Base-by-base conservation (phyloP, 2,329 filamentous ascomycete species). In the Hirsutella thompsonii region DNA sequence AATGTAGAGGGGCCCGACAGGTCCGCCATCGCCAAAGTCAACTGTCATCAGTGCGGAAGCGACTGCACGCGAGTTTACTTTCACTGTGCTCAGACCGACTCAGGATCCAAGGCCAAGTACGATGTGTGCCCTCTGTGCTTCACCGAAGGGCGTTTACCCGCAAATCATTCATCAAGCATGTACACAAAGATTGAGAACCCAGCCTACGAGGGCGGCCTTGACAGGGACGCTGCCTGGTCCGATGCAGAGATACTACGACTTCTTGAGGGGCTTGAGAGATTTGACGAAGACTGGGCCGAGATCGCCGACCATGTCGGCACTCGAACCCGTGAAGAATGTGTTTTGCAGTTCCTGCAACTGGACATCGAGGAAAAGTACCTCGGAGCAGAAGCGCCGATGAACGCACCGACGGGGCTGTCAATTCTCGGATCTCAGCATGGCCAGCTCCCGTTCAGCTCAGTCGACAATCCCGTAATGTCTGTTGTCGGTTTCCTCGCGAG, bases 341-440 rank as follows among this genome's bases (percentile, higher is more conserved):
- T 96, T 14, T 73, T 96, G 52, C 92, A 95, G 58, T 98, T 98
- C 67, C 63, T 98, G 48, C 88, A 95, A 56, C 71, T 98, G 29
- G 90, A 95, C 51, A 98, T 98, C 46, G 92, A 96, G 60, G 90
- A 95, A 66, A 93, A 94, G 59, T 98, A 95, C 55, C 69, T 95
- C 9, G 89, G 96, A 53, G 79, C 86, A 8, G 81, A 90, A 53
- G 51, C 55, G 3, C 53, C 59, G 2, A 61, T 74, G 40, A 69
- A 66, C 43, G 68, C 69, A 37, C 71, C 69, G 10, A 74, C 66
- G 1, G 74, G 78, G 8, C 67, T 84, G 42, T 69, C 76, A 42
- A 68, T 83, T 69, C 68, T 92, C 29, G 81, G 83, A 28, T 74
- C 78, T 42, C 74, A 86, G 39, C 76, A 82, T 44, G 89, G 89